Evolutionary conservation across 768 basidiomycete genomes (phyloP).

Genomic region (Termitomyces sp.): DNA sequence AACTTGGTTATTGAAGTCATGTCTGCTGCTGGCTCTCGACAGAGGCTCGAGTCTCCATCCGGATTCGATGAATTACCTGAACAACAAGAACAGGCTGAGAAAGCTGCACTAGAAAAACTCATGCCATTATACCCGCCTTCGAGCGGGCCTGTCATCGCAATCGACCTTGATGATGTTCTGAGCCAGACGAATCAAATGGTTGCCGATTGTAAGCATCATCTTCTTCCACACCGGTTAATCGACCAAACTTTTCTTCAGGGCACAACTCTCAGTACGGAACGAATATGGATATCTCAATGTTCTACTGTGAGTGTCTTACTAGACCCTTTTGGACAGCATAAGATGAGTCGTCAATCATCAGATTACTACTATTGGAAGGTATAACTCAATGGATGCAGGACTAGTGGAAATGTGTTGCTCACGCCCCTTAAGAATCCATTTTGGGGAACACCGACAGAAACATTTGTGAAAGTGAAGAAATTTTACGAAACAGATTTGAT

Average conservation of each 20-base stretch:
- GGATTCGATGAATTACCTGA: constrained; percentile 1
- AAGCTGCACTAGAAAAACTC: constrained; percentile 24
- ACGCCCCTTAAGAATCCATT: constrained; percentile 36
- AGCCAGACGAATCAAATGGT: constrained; percentile 57
- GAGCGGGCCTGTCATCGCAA: constrained; percentile 44
- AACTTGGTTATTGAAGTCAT: constrained; percentile 10
- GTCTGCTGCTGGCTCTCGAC: constrained; percentile 26
- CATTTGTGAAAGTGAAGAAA: constrained; percentile 52
- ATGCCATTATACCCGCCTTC: constrained; percentile 18
- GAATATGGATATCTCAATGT: constrained; percentile 49
- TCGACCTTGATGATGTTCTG: constrained; percentile 70
- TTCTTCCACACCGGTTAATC: not conserved
- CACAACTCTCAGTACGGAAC: constrained; percentile 61
- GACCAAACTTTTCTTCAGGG: constrained; percentile 40
- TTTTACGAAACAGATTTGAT: constrained; percentile 56
- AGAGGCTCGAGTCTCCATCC: constrained; percentile 13
- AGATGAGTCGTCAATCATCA: constrained; percentile 19
- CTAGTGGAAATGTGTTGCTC: not conserved
- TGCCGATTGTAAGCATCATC: constrained; percentile 45
- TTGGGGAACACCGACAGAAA: constrained; percentile 61
- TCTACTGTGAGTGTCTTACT: constrained; percentile 48
- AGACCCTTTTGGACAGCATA: not conserved
- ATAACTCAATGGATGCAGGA: not conserved
- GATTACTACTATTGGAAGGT: constrained; percentile 82
- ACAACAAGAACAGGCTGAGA: constrained; percentile 14